phyloP scores from a whole-genome alignment of 2,329 filamentous ascomycete species.

The Aspergillus tamarii region DNA sequence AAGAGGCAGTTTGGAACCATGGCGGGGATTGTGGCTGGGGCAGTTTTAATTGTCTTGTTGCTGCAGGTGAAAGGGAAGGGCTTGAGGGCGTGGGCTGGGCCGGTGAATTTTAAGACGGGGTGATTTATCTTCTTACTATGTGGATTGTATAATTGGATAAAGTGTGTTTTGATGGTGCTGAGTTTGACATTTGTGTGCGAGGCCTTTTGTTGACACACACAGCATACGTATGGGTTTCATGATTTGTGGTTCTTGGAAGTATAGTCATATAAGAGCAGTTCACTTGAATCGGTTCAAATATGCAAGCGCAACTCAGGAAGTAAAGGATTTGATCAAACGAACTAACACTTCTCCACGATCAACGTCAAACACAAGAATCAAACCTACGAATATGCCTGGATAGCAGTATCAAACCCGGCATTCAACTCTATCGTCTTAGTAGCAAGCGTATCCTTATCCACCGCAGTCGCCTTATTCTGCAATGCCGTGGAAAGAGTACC shows the following conservation, averaged over 20 bases:
- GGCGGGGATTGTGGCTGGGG: constrained; percentile 44
- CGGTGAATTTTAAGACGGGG: constrained; percentile 37
- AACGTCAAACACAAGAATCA: neutral
- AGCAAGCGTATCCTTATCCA: neutral
- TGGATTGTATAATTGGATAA: neutral
- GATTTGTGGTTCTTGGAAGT: no score
- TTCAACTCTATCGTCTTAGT: neutral
- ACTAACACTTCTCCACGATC: neutral
- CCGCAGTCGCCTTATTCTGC: neutral
- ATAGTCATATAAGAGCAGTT: neutral
- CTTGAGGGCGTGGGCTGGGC: constrained; percentile 41
- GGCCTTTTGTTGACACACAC: no score
- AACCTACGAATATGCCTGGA: neutral
- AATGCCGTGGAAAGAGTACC: neutral
- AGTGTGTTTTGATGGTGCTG: neutral
- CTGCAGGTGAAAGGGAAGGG: constrained; percentile 44
- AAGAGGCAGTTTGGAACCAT: constrained; percentile 53
- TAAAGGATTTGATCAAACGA: neutral
- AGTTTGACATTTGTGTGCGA: no score
- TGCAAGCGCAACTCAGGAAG: neutral
- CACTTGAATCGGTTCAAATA: neutral
- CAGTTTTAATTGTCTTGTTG: constrained; percentile 41
- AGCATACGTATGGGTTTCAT: no score
- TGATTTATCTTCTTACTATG: neutral
- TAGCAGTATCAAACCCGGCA: neutral